Conservation (phyloP, 305 asterid species). For the Petunia hybrid region DNA sequence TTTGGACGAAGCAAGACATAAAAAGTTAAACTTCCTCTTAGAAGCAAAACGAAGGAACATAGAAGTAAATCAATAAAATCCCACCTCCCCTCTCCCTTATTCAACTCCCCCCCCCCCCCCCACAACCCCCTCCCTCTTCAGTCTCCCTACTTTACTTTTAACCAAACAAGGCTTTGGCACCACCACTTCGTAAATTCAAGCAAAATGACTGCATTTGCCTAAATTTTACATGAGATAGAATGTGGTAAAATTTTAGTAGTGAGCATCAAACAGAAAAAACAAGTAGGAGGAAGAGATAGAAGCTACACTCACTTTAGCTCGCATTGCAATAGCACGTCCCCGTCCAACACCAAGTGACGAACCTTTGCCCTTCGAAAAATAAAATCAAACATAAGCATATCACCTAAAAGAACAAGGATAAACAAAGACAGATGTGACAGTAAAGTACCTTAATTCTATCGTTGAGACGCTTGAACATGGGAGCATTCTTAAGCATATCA, state of each 20-base stretch:
- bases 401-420: neutral
- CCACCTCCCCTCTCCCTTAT: neutral
- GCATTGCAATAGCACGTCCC: constrained; percentile 89
- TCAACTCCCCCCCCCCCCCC: neutral
- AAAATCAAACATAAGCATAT: constrained; percentile 39
- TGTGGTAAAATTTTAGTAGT: neutral
- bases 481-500: constrained; percentile 91
- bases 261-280: neutral
- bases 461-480: constrained; percentile 87
- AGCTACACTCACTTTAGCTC: constrained; percentile 67
- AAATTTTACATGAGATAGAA: constrained; percentile 4
- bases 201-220: neutral
- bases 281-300: neutral
- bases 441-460: constrained; percentile 73
- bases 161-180: neutral
- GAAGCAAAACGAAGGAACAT: neutral
- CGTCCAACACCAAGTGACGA: constrained; percentile 88
- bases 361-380: constrained; percentile 70
- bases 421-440: constrained; percentile 29
- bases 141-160: neutral
- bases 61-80: neutral
- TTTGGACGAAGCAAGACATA: neutral
- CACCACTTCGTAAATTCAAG: neutral
- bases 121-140: no score
- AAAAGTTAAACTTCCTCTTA: constrained; percentile 6